phyloP scores from a whole-genome alignment of 352 stramenopile genomes.

The Phytophthora melonis region DNA sequence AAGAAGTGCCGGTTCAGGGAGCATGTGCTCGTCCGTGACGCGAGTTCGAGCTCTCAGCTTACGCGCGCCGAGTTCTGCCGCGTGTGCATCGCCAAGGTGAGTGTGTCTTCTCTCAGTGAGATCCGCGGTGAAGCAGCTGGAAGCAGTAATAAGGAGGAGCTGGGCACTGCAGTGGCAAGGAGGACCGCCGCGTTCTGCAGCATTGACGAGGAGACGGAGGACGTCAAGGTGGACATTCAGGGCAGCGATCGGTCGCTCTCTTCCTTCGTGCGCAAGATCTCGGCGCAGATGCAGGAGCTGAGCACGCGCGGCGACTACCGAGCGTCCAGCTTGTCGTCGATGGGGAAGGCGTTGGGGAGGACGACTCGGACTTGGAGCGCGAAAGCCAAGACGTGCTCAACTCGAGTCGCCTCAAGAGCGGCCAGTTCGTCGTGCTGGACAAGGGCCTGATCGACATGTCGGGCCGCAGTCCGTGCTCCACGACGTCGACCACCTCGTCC shows the following conservation, averaged over 20 bases:
- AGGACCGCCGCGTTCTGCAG: background rate
- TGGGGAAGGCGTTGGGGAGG: slow-evolving; percentile 12
- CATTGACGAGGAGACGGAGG: background rate
- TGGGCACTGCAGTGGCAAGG: background rate
- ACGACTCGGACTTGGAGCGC: slow-evolving; percentile 12
- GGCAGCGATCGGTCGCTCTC: slow-evolving; percentile 26
- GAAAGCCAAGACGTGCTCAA: slow-evolving; percentile 29
- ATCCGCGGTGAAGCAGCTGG: slow-evolving; percentile 9
- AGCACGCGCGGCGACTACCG: slow-evolving; percentile 19
- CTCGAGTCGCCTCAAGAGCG: slow-evolving; percentile 13
- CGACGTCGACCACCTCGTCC: slow-evolving; percentile 26
- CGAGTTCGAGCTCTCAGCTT: background rate
- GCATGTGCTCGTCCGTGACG: slow-evolving; percentile 15
- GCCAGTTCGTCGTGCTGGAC: slow-evolving; percentile 8
- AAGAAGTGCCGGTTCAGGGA: slow-evolving; percentile 30
- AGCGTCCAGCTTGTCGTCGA: slow-evolving; percentile 27
- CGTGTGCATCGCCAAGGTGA: slow-evolving; percentile 26
- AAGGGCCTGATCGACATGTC: slow-evolving; percentile 10
- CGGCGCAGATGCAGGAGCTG: slow-evolving; percentile 19
- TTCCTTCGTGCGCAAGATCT: slow-evolving; percentile 28
- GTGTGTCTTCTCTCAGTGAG: slow-evolving; percentile 9
- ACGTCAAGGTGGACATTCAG: slow-evolving; percentile 7
- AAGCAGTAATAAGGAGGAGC: background rate
- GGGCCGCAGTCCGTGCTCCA: slow-evolving; percentile 26
- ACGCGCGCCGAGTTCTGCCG: slow-evolving; percentile 32